Evolutionary conservation across 2,329 filamentous ascomycete species (phyloP), one percentile per base, ranked within the genome.

Genomic region (Aspergillus udagawae): DNA sequence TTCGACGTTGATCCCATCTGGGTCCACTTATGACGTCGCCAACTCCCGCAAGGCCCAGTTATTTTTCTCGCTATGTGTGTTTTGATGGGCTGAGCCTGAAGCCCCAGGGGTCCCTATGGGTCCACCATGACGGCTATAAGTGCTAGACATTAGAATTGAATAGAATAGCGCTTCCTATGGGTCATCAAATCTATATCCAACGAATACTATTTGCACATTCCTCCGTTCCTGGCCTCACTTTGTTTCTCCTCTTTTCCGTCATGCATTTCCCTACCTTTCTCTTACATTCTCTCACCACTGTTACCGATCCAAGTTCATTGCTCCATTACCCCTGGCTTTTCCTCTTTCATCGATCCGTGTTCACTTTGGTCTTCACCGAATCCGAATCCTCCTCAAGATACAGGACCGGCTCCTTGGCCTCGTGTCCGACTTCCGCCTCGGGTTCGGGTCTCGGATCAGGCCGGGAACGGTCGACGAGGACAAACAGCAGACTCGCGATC

Each of bases 401-500:
- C 53, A 59, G 42, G 23, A 49, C 50, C 29, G 51, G 45, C 49
- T 53, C 21, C 23, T 47, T 53, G 23, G 32, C 52, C 50, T 42
- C 44, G 35, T 32, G 56, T 49, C 17, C 49, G 44, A 21, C 14
- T 17, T 61, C 58, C 42, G n/a, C 42, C 42, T 45, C 21, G 32
- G 32, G 14, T 7, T 47, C 44, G 23, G 12, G 49, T 60, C 59
- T 41, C 54, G 50, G 17, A 44, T 38, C n/a, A 51, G 49, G 23
- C 47, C 59, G 54, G 32, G 54, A 25, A 23, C 57, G 61, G 51
- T 64, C 58, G 21, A 67, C 45, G 47, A 70, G 60, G 23, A 70
- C 59, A 32, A 68, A 67, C 10, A 65, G 38, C 44, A 73, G 66
- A 55, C 70, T 71, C 41, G 64, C 65, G 23, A 71, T 54, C 45